phyloP scores from a whole-genome alignment of 176 grass and related monocot genomes.

The Panicum miliaceum region DNA sequence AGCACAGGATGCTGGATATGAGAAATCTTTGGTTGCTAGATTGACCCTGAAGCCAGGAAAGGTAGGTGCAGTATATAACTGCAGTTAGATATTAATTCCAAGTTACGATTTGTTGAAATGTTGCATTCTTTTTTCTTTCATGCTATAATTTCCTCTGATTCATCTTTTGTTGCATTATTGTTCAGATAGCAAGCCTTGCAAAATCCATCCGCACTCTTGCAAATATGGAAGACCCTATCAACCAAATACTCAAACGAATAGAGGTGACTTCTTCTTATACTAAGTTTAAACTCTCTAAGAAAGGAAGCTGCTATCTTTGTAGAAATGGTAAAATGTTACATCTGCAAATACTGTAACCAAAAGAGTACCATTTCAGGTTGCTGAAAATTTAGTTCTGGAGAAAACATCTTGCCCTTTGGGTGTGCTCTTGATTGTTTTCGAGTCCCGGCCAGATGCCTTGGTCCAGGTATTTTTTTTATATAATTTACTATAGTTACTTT shows the following conservation, averaged over 20 bases:
- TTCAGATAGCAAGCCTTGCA: conserved; percentile 85
- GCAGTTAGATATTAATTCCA: background rate
- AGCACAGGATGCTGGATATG: conserved; percentile 78
- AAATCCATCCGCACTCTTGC: conserved; percentile 90
- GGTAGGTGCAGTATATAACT: conserved; percentile 41
- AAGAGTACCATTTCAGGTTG: conserved; percentile 57
- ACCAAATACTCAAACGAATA: conserved; percentile 71
- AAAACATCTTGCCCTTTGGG: conserved; percentile 91
- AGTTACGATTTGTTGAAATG: conserved; percentile 9
- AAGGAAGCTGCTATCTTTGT: background rate
- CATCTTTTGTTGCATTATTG: conserved; percentile 25
- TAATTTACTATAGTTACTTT: background rate
- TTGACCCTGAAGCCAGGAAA: conserved; percentile 89
- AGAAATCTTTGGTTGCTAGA: conserved; percentile 74
- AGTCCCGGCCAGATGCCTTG: conserved; percentile 95
- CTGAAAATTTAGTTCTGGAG: conserved; percentile 79
- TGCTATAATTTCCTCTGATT: conserved; percentile 22
- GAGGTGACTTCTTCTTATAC: conserved; percentile 54
- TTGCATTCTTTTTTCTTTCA: conserved; percentile 21
- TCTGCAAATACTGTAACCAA: conserved; percentile 10
- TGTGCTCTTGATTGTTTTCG: conserved; percentile 91
- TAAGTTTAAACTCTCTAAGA: conserved; percentile 27
- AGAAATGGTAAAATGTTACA: background rate
- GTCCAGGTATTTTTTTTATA: conserved; percentile 71
- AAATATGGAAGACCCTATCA: conserved; percentile 93